Base-by-base conservation (phyloP, 768 basidiomycete species). In the Calocybe indica region DNA sequence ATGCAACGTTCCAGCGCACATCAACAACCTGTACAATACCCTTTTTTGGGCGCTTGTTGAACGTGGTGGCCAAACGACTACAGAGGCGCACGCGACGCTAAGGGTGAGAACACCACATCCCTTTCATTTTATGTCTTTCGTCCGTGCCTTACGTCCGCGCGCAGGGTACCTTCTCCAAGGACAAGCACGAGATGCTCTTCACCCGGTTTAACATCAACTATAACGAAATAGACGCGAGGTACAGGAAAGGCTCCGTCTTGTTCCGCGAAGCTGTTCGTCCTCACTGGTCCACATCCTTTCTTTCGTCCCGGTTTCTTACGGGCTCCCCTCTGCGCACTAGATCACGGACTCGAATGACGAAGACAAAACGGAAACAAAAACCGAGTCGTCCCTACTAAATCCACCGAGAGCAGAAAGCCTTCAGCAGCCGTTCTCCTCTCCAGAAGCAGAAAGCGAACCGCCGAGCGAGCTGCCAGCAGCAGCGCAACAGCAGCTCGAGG, bases 21-120 rank as follows among this genome's bases (percentile, higher is more conserved):
- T 98, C 61, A 99, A 99, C 61, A 99, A 99, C 62, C 69, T 99
- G 15, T 94, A 98, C 69, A 99, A 99, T 59, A 97, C 96, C 0
- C 73, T 71, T 0, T 99, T 98, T 60, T 98, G 95, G 96, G 88
- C 92, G 0, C 77, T 99, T 32, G 82, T 98, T 0, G 84, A 85
- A 38, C 76, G 88, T 56, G 88, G 84, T n/a, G 86, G 84, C 0
- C 71, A 88, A 62, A 82, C 81, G 1, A 82, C 85, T 1, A 73
- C 82, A 2, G 79, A 94, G 49, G 95, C 95, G 1, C 90, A 97
- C 60, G 78, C 80, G 29, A 79, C 80, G 1, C 73, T 99, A 5
- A 77, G 76, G 56, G 93, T 93, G 48, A 38, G 74, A 40, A n/a
- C n/a, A 28, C 39, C 45, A 14, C 12, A 12, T 7, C 6, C 29